Evolutionary conservation across 805 yeast genomes (phyloP).

Genomic region (Yarrowia divulgata): DNA sequence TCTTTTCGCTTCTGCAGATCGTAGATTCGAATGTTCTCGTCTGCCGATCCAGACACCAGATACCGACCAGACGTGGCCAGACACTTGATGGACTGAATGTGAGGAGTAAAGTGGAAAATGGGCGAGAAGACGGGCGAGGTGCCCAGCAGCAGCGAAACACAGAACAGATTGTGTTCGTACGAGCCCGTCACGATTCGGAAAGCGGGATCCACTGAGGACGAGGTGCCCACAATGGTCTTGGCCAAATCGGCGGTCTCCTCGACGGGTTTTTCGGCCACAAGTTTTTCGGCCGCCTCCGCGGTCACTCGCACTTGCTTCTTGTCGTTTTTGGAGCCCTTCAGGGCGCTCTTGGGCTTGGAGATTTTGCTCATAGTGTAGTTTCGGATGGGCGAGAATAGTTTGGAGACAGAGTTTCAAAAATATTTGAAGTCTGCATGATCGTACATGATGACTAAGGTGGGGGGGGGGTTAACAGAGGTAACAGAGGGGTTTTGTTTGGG

Average conservation of each 20-base stretch:
- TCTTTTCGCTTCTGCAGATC: constrained; percentile 94
- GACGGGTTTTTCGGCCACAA: not conserved
- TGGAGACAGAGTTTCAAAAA: constrained; percentile 20
- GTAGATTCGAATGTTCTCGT: constrained; percentile 92
- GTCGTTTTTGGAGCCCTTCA: constrained; percentile 14
- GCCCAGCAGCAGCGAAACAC: constrained; percentile 73
- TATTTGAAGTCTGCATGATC: constrained; percentile 16
- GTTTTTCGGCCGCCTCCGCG: constrained; percentile 10
- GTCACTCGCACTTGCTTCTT: constrained; percentile 23
- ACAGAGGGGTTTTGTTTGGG: not conserved
- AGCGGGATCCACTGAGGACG: not conserved
- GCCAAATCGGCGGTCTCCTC: not conserved
- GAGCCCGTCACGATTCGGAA: constrained; percentile 90
- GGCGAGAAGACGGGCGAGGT: constrained; percentile 72
- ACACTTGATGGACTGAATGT: constrained; percentile 83
- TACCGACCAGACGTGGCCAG: constrained; percentile 84
- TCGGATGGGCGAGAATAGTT: not conserved
- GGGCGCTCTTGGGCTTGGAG: constrained; percentile 36
- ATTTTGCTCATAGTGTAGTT: constrained; percentile 20
- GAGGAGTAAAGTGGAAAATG: constrained; percentile 95
- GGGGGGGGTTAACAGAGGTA: not conserved
- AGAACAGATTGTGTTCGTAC: constrained; percentile 89
- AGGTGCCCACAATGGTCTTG: not conserved
- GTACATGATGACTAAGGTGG: not conserved
- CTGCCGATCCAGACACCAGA: constrained; percentile 92